These are phyloP conservation scores for Schoenoplectus tabernaemontani DNA, from an alignment of 202 grass and related monocot genomes.

Conservation along the genomic window DNA sequence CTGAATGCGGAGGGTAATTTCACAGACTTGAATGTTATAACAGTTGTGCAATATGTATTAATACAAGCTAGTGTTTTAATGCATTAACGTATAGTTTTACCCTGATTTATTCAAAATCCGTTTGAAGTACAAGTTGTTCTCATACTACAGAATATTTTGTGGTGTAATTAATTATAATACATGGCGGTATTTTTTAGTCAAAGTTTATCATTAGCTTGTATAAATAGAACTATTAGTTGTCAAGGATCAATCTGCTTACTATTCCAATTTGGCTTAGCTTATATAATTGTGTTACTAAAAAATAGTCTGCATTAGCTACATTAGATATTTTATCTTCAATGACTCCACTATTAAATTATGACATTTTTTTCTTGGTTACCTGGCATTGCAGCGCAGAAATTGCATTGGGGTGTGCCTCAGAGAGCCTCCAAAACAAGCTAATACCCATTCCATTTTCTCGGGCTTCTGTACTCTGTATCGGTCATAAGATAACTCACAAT, in stretches of 20 bases:
- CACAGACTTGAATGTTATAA: no score
- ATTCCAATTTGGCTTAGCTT: background rate
- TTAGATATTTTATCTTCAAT: background rate
- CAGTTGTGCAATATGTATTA: no score
- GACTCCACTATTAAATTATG: background rate
- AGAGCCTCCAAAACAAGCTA: conserved; percentile 94
- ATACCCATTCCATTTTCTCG: conserved; percentile 83
- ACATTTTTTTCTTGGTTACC: conserved; percentile 30
- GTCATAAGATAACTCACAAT: background rate
- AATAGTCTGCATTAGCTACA: background rate
- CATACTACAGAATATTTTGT: no score
- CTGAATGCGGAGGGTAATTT: background rate
- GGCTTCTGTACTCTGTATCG: conserved; percentile 66
- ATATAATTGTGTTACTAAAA: background rate
- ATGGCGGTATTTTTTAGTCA: background rate
- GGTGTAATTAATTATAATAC: no score
- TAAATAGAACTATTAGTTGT: background rate
- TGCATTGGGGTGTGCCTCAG: conserved; percentile 88
- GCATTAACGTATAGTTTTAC: no score
- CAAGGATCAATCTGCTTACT: background rate
- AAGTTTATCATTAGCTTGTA: background rate
- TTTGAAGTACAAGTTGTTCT: no score
- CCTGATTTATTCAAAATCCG: no score
- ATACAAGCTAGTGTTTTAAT: no score
- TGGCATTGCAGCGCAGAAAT: conserved; percentile 88